phyloP scores from a whole-genome alignment of 2,329 filamentous ascomycete species.

The Aspergillus intermedius region DNA sequence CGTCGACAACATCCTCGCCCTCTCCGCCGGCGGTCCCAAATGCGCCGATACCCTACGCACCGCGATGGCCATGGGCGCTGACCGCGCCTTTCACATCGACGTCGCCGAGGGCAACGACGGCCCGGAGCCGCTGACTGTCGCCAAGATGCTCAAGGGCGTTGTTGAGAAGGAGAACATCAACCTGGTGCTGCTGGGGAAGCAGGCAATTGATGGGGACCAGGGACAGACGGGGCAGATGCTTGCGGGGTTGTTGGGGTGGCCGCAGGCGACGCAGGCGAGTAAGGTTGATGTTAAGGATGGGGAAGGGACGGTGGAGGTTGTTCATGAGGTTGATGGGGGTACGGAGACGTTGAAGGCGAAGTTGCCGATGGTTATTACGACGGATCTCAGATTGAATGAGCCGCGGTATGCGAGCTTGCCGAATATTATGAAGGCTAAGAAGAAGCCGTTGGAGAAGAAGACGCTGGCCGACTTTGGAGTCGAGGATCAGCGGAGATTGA shows the following conservation, averaged over 20 bases:
- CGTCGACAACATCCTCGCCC: slow-evolving; percentile 85
- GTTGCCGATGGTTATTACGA: slow-evolving; percentile 90
- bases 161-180: slow-evolving; percentile 82
- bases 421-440: slow-evolving; percentile 99
- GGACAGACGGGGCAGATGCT: slow-evolving; percentile 98
- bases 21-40: slow-evolving; percentile 84
- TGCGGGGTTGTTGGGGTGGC: slow-evolving; percentile 83
- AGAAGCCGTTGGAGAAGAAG: slow-evolving; percentile 96
- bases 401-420: slow-evolving; percentile 90
- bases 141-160: slow-evolving; percentile 76
- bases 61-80: slow-evolving; percentile 97
- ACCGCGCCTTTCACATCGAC: slow-evolving; percentile 85
- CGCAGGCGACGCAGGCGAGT: slow-evolving; percentile 88
- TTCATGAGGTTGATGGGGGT: slow-evolving; percentile 89
- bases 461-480: slow-evolving; percentile 75
- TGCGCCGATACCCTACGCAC: slow-evolving; percentile 83
- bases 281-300: slow-evolving; percentile 68
- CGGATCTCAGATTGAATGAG: slow-evolving; percentile 89
- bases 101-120: slow-evolving; percentile 62
- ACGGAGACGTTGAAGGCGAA: slow-evolving; percentile 80
- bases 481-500: slow-evolving; percentile 67
- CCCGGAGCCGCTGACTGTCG: slow-evolving; percentile 83
- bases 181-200: slow-evolving; percentile 89
- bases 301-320: slow-evolving; percentile 66
- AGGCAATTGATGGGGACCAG: slow-evolving; percentile 95